Evolutionary conservation across 371 early-diverging fungal genomes (phyloP).

Genomic region (Polyrhizophydium stewartii): DNA sequence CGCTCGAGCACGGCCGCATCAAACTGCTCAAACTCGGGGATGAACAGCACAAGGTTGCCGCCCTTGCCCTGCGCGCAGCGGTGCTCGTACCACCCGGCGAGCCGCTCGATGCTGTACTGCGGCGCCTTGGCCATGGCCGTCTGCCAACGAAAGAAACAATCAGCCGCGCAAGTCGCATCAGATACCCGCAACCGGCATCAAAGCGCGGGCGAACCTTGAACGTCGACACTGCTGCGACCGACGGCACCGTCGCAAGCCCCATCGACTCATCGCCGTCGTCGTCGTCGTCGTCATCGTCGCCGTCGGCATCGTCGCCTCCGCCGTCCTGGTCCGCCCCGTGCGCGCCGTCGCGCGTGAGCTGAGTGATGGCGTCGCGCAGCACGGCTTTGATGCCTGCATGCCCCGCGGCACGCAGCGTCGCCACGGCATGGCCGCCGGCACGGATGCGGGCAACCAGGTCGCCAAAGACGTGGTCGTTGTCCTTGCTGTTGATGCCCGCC

Average conservation of each 20-base stretch:
- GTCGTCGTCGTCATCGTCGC: conserved; percentile 26
- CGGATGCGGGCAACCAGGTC: conserved; percentile 23
- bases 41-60: conserved; percentile 60
- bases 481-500: conserved; percentile 54
- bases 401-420: no score
- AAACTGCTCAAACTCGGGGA: conserved; percentile 89
- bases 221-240: no score
- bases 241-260: no score
- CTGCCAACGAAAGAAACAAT: background rate
- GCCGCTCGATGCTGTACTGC: conserved; percentile 58
- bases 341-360: no score
- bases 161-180: background rate
- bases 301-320: conserved; percentile 24
- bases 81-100: conserved; percentile 62
- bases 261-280: background rate
- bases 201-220: no score
- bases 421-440: conserved; percentile 43
- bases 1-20: conserved; percentile 65
- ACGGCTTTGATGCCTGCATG: no score
- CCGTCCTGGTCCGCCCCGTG: no score
- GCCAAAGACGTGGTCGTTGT: conserved; percentile 31
- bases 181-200: background rate
- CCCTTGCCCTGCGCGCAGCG: conserved; percentile 8
- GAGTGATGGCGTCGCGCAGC: no score
- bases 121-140: conserved; percentile 27